phyloP scores from a whole-genome alignment of 352 stramenopile genomes.

The Phytopythium boreale region DNA sequence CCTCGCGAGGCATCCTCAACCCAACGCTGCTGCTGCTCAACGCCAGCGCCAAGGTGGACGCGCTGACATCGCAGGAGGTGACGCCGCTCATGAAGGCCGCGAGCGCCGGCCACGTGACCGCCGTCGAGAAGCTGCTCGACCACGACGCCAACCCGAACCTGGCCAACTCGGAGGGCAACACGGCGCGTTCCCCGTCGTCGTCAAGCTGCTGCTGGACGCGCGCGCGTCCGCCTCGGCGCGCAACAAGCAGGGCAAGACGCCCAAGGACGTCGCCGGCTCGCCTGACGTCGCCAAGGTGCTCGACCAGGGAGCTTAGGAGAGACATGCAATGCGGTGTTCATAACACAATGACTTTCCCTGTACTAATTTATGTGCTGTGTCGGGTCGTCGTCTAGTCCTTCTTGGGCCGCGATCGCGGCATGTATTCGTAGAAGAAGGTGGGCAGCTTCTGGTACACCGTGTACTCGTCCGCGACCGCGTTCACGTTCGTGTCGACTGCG shows the following conservation, averaged over 20 bases:
- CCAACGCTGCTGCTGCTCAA: conserved; percentile 72
- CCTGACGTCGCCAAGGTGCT: conserved; percentile 64
- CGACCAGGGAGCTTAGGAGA: conserved; percentile 16
- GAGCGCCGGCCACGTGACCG: conserved; percentile 71
- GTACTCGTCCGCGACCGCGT: conserved; percentile 77
- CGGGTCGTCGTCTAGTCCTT: conserved; percentile 16
- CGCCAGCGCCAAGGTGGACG: conserved; percentile 78
- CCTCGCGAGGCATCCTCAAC: conserved; percentile 81
- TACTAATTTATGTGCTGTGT: neutral
- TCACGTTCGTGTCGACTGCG: conserved; percentile 46
- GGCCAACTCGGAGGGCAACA: conserved; percentile 77
- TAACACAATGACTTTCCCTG: neutral
- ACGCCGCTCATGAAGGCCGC: conserved; percentile 87
- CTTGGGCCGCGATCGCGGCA: conserved; percentile 58
- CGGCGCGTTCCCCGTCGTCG: conserved; percentile 74
- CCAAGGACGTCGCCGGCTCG: conserved; percentile 65
- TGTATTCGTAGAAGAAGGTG: conserved; percentile 89
- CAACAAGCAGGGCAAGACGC: conserved; percentile 81
- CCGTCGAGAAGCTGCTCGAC: conserved; percentile 87
- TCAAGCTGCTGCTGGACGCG: conserved; percentile 60
- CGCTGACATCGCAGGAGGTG: conserved; percentile 65
- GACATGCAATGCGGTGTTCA: neutral
- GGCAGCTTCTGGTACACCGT: conserved; percentile 83
- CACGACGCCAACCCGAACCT: conserved; percentile 66
- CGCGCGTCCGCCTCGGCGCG: conserved; percentile 37